phyloP scores from a whole-genome alignment of 495 filamentous ascomycete genomes.

The Bombardia bombarda region DNA sequence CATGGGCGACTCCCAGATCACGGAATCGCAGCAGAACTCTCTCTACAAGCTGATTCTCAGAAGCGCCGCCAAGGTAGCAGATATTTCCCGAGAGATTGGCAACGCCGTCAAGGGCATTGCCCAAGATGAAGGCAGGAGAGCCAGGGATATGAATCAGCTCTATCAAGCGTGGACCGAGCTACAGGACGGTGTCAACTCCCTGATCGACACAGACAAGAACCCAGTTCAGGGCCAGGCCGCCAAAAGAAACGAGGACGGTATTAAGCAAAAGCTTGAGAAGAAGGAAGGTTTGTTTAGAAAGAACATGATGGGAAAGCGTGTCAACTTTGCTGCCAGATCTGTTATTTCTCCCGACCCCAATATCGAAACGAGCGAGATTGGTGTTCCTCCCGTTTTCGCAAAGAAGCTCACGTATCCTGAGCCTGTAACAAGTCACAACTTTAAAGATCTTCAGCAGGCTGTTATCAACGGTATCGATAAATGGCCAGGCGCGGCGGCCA shows the following conservation, averaged over 20 bases:
- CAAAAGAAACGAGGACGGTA: conserved; percentile 67
- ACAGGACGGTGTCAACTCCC: conserved; percentile 82
- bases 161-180: conserved; percentile 63
- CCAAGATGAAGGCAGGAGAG: conserved; percentile 31
- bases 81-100: conserved; percentile 64
- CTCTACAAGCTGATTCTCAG: conserved; percentile 75
- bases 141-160: conserved; percentile 34
- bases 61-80: conserved; percentile 58
- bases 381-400: conserved; percentile 94
- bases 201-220: conserved; percentile 82
- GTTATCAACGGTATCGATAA: conserved; percentile 88
- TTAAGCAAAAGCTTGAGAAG: conserved; percentile 97
- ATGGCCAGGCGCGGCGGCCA: conserved; percentile 89
- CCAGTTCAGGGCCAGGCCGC: conserved; percentile 66
- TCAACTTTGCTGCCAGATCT: conserved; percentile 95
- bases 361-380: conserved; percentile 97
- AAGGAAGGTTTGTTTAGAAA: conserved; percentile 97
- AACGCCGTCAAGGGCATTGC: conserved; percentile 27
- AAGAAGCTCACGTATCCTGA: conserved; percentile 95
- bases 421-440: conserved; percentile 94
- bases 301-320: conserved; percentile 99
- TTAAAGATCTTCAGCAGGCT: conserved; percentile 88
- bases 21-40: conserved; percentile 78
- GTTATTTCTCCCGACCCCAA: conserved; percentile 98
- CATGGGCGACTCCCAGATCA: conserved; percentile 66